Evolutionary conservation across 106 monocot genomes (phyloP), one percentile per base, ranked within the genome.

Genomic region (Phalaenopsis equestris): DNA sequence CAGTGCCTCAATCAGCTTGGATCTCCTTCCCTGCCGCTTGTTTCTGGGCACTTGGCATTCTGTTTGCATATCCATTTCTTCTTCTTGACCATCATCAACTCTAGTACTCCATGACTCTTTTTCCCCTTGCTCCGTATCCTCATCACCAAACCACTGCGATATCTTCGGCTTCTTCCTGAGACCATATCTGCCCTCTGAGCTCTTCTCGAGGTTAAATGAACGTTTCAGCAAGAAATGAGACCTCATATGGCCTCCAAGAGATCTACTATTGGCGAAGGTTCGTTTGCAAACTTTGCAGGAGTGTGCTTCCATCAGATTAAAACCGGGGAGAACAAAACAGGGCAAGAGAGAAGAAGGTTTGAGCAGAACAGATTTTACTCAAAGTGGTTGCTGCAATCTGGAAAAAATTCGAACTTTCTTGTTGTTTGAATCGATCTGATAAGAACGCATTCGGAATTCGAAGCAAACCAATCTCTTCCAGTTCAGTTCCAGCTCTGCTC

Each of bases 181-280:
- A 15, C 74, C 56, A 48, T 81, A 81, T 8, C 42, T 56, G 42
- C 8, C 9, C 72, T 72, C 52, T 2, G 70, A 3, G 21, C 2
- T 12, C 37, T 11, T 12, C 23, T 73, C 79, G 10, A 46, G 11
- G 12, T 14, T 24, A 68, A 8, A 9, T 6, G 57, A 14, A 43
- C 76, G 64, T 56, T 23, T 36, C 23, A 30, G 0, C 17, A 58
- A 3, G 41, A 70, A 3, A 79, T 90, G 93, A 12, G 88, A 88
- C 82, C 85, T 81, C 90, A 90, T 88, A 81, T 93, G 90, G 21
- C 86, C 85, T 16, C 86, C 88, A 1, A 93, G 83, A 41, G 93
- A 84, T 46, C 82, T 75, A 42, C 86, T 83, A 37, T 67, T 81
- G 17, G 68, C 75, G 80, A 90, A 92, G n/a, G 58, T 41, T 78